A percentile compares a stretch with the other conserved stretches of the same genome.
These are phyloP conservation scores for Ophiostoma tasmaniense DNA, from an alignment of 2,329 filamentous ascomycete genomes.

Conservation along the genomic window DNA sequence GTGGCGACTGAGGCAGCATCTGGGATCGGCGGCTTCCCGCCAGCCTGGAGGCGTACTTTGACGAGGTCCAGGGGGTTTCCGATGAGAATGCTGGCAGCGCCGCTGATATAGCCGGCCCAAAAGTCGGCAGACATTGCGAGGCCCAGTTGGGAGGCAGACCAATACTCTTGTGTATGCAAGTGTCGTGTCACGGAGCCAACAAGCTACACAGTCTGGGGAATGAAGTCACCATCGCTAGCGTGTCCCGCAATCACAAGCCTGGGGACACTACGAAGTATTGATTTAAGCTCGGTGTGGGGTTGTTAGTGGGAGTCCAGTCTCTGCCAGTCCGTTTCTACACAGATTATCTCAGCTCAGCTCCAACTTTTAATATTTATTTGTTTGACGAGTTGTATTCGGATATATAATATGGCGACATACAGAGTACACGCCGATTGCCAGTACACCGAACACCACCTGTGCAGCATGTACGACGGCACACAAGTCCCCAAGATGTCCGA, in stretches of 20 bases:
- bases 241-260: conserved; percentile 4
- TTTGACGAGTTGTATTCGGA: background rate
- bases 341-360: background rate
- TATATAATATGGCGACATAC: background rate
- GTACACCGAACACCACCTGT: background rate
- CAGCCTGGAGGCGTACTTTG: conserved; percentile 74
- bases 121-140: conserved; percentile 73
- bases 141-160: too few relatives aligned
- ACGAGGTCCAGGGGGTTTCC: conserved; percentile 67
- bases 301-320: background rate
- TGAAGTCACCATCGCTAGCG: background rate
- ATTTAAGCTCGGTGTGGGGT: background rate
- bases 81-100: conserved; percentile 75
- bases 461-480: background rate
- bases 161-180: background rate
- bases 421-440: background rate
- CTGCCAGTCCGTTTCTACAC: background rate
- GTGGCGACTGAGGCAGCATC: conserved; percentile 54
- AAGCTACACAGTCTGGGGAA: background rate
- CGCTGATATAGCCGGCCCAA: conserved; percentile 86
- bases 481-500: conserved; percentile 2
- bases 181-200: background rate
- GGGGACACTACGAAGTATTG: background rate
- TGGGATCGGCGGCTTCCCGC: conserved; percentile 23
- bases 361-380: background rate